Evolutionary conservation across 257 asterid species (phyloP).

Genomic region (Rhazya stricta): DNA sequence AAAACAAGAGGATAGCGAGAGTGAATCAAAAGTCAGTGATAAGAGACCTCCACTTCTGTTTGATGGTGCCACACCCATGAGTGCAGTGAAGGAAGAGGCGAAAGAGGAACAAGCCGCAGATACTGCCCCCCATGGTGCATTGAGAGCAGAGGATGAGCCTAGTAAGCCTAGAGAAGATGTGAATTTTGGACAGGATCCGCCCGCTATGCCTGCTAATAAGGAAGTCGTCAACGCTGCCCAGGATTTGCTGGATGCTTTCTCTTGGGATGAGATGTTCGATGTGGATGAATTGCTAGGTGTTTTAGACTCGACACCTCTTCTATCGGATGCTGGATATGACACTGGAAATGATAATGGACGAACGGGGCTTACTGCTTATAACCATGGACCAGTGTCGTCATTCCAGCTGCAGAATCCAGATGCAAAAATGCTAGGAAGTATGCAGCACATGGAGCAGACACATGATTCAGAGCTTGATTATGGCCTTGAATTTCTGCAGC

Average conservation of each 20-base stretch:
- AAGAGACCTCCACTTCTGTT: neutral
- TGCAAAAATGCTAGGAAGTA: conserved; percentile 2
- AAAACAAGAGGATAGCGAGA: conserved; percentile 15
- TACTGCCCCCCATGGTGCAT: neutral
- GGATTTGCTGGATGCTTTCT: conserved; percentile 17
- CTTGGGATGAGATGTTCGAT: conserved; percentile 45
- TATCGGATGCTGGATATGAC: neutral
- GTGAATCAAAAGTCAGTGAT: neutral
- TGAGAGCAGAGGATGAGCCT: neutral
- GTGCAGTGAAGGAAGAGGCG: conserved; percentile 17
- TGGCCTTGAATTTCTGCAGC: conserved; percentile 50
- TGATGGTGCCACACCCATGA: conserved; percentile 21
- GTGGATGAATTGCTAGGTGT: conserved; percentile 49
- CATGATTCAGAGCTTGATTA: conserved; percentile 22
- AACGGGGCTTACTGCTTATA: neutral
- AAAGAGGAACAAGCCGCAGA: conserved; percentile 6
- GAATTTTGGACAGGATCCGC: neutral
- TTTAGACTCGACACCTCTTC: conserved; percentile 17
- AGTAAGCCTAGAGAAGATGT: neutral
- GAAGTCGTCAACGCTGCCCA: neutral
- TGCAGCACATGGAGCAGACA: conserved; percentile 14
- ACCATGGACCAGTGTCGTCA: neutral
- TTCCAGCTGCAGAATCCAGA: conserved; percentile 16
- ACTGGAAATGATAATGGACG: neutral
- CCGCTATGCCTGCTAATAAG: neutral